A percentile compares a stretch with the other conserved stretches of the same genome.
Conservation (phyloP, 2,329 filamentous ascomycete species). For the Ascocoryne sarcoides region DNA sequence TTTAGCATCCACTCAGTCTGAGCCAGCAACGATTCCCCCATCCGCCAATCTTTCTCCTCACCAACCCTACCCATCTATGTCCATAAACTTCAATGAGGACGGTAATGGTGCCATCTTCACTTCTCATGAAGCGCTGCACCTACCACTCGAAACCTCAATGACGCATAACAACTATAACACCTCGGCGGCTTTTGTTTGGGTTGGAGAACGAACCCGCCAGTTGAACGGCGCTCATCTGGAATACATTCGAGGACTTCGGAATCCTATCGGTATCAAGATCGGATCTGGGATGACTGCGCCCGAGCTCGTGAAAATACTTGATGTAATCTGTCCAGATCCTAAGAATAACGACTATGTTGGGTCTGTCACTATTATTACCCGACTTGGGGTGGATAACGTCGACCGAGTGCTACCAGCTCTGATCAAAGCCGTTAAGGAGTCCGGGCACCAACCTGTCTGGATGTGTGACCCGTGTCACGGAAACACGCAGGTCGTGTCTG, state of each 20-base stretch:
- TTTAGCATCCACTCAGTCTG: neutral
- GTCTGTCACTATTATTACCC: neutral
- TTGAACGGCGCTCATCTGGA: neutral
- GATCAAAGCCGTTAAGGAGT: neutral
- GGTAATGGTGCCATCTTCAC: neutral
- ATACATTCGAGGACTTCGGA: neutral
- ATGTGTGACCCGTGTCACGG: neutral
- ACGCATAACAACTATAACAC: neutral
- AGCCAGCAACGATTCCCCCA: neutral
- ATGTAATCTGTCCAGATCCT: neutral
- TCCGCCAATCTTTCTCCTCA: neutral
- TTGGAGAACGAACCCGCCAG: neutral
- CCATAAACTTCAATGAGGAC: neutral
- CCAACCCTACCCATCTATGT: neutral
- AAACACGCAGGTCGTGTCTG: neutral
- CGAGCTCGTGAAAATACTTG: neutral
- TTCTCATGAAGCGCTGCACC: neutral
- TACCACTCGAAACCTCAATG: neutral
- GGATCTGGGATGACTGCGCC: neutral
- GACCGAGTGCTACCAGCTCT: neutral
- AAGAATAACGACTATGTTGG: neutral
- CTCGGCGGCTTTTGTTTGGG: neutral
- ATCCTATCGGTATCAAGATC: neutral
- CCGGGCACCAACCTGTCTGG: neutral
- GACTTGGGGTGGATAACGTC: neutral